A percentile compares a stretch with the other conserved stretches of the same genome.
phyloP scores from a whole-genome alignment of 805 yeast genomes.

The Candida taoyuanica region DNA sequence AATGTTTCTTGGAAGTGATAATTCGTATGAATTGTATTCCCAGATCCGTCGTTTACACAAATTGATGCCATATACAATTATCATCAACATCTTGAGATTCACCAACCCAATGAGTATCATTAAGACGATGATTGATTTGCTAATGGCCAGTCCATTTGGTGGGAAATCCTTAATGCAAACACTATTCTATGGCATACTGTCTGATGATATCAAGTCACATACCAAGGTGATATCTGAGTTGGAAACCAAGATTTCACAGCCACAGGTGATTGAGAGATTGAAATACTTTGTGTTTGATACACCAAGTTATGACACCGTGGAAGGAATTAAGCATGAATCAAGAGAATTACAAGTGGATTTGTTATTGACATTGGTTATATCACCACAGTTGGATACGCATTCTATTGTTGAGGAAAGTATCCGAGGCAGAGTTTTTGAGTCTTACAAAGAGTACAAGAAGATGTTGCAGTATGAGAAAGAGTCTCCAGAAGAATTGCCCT shows the following conservation, averaged over 20 bases:
- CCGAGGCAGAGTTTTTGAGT: conserved; percentile 22
- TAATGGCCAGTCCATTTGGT: conserved; percentile 76
- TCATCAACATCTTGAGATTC: conserved; percentile 70
- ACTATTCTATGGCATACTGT: conserved; percentile 64
- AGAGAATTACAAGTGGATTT: conserved; percentile 19
- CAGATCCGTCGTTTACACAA: conserved; percentile 70
- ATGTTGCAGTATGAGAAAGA: conserved; percentile 21
- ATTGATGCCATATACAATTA: conserved; percentile 73
- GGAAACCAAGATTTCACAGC: conserved; percentile 32
- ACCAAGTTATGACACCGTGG: conserved; percentile 29
- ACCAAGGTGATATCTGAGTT: conserved; percentile 48
- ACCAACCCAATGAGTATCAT: conserved; percentile 87
- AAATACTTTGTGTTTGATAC: conserved; percentile 31
- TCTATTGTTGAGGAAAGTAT: conserved; percentile 13
- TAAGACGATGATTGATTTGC: conserved; percentile 72
- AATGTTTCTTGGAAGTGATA: conserved; percentile 74
- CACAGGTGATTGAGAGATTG: conserved; percentile 27
- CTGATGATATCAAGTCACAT: conserved; percentile 69
- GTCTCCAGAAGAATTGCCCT: conserved; percentile 17
- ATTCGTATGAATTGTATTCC: conserved; percentile 67
- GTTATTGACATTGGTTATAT: conserved; percentile 19
- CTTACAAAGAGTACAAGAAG: conserved; percentile 24
- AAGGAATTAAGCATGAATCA: conserved; percentile 23
- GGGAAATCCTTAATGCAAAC: conserved; percentile 66
- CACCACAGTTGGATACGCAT: conserved; percentile 20